These are phyloP conservation scores for Crithidia fasciculata DNA, from an alignment of 208 protist species.

Conservation along the genomic window DNA sequence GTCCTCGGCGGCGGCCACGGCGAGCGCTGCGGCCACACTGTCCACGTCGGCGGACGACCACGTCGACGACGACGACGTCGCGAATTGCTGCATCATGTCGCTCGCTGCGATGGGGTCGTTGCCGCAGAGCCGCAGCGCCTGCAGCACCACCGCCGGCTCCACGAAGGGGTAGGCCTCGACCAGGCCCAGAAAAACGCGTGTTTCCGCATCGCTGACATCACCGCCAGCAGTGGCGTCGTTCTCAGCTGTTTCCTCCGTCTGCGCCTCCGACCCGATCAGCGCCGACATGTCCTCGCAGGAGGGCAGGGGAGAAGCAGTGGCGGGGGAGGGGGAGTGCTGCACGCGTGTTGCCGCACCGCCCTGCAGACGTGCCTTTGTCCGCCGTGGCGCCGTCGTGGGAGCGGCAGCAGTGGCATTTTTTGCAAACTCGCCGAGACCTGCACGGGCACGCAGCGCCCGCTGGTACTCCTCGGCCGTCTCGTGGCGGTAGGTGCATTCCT, in stretches of 20 bases:
- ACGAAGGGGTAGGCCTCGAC: conserved; percentile 52
- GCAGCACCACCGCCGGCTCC: conserved; percentile 58
- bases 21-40: conserved; percentile 45
- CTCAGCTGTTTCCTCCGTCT: too few species aligned
- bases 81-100: conserved; percentile 39
- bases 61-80: background rate
- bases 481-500: conserved; percentile 67
- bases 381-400: background rate
- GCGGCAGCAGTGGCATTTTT: too few species aligned
- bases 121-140: conserved; percentile 57
- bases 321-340: background rate
- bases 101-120: conserved; percentile 44
- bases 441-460: background rate
- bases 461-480: conserved; percentile 57
- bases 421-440: background rate
- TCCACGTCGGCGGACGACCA: conserved; percentile 10
- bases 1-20: conserved; percentile 53
- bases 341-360: background rate
- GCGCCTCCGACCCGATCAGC: background rate
- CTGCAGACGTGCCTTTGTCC: background rate
- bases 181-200: conserved; percentile 49
- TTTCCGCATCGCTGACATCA: conserved; percentile 26
- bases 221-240: too few species aligned
- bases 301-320: background rate
- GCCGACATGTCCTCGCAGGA: background rate